These are phyloP conservation scores for Conticribra guillardii DNA, from an alignment of 108 stramenopile species.

Conservation along the genomic window DNA sequence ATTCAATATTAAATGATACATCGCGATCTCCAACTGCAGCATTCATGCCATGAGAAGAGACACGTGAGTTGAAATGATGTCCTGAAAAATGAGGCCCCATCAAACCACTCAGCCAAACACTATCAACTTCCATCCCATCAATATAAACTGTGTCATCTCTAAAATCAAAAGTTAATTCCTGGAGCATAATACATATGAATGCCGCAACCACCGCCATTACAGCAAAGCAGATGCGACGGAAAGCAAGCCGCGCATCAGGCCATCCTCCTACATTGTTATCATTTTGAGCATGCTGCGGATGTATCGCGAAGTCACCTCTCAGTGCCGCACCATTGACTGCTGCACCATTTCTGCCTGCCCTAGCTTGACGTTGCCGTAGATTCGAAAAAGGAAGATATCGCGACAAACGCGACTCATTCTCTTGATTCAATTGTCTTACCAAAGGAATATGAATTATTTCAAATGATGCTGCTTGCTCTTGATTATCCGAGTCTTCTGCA, in stretches of 20 bases:
- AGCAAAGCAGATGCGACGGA: conserved; percentile 29
- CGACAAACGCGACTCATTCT: conserved; percentile 1
- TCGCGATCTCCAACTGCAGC: no score
- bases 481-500: no score
- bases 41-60: no score
- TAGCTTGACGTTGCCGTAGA: neutral
- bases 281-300: neutral
- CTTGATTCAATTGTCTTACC: conserved; percentile 8
- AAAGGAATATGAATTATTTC: conserved; percentile 24
- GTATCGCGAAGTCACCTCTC: neutral
- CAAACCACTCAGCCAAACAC: conserved; percentile 11
- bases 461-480: neutral
- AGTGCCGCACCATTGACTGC: neutral
- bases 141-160: neutral
- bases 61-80: no score
- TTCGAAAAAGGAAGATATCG: neutral
- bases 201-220: conserved; percentile 26
- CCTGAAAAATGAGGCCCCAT: conserved; percentile 28
- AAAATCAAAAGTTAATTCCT: conserved; percentile 20
- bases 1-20: no score
- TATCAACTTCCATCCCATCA: conserved; percentile 5
- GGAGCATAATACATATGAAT: conserved; percentile 31
- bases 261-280: conserved; percentile 2
- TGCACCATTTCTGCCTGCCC: neutral
- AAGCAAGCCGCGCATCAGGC: conserved; percentile 18